Evolutionary conservation across 257 asterid genomes (phyloP), one percentile per base, ranked within the genome.

Genomic region (Solanum habrochaites): DNA sequence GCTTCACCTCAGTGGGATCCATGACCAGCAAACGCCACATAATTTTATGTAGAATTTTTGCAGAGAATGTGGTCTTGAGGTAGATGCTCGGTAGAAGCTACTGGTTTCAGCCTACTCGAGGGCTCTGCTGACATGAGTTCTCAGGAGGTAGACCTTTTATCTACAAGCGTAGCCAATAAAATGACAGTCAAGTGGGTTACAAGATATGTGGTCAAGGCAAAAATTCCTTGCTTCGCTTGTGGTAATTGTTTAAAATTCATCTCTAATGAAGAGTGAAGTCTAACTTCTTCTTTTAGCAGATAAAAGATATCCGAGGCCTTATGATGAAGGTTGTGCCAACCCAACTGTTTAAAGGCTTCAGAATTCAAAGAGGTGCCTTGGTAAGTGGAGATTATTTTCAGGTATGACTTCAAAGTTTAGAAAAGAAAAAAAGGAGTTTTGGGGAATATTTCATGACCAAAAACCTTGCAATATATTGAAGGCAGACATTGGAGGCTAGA

Each of bases 31-130:
- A 88, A 86, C 87, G 69, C 91, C 97, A 83, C 93, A 86, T 84
- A 91, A 85, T n/a, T n/a, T 87, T 93, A 92, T 90, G 89, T 91
- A 67, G 91, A 89, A 77, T 92, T 90, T 93, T 91, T 66, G 85
- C 93, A 52, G 94, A 93, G 88, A 88, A 75, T 72, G 92, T 88
- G 56, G 88, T 85, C 90, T 85, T 86, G 91, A 87, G 86, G 73
- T 84, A 47, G 86, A 88, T 74, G 75, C 86, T 88, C 91, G 31
- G 35, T 89, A 14, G 86, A 86, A 78, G 58, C 89, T 37, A 85
- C 97, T 86, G 84, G 78, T 89, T 43, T 89, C 87, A 90, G 82
- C 85, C 72, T 88, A 56, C 71, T 47, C 25, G 86, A 81, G 52
- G 87, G 89, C 83, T 89, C 91, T 86, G 89, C 85, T 18, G 64